Conservation (phyloP, 176 grass and related monocot genomes). For the Raddia guianensis region DNA sequence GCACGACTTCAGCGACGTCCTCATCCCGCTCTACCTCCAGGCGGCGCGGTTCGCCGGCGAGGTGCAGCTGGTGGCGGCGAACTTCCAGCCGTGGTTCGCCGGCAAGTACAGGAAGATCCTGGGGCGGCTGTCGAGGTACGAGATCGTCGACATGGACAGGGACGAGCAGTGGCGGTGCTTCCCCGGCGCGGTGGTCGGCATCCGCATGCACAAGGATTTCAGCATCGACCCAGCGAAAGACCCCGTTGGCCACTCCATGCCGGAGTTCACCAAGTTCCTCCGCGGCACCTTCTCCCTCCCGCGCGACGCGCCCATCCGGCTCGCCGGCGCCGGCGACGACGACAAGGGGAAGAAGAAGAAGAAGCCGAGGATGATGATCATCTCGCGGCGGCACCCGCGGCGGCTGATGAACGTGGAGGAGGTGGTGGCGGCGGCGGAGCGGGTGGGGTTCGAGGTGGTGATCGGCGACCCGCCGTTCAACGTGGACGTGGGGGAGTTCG, state of each 20-base stretch:
- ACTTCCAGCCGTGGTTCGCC: conserved; percentile 65
- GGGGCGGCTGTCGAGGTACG: conserved; percentile 43
- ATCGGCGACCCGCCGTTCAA: conserved; percentile 75
- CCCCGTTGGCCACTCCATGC: conserved; percentile 62
- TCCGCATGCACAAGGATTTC: conserved; percentile 80
- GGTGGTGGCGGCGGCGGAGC: conserved; percentile 51
- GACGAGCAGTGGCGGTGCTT: conserved; percentile 71
- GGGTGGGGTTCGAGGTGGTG: conserved; percentile 80
- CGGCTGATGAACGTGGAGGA: conserved; percentile 64
- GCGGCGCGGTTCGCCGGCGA: conserved; percentile 55
- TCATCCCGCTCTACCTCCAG: conserved; percentile 78
- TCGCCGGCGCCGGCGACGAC: not conserved
- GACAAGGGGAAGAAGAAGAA: not conserved
- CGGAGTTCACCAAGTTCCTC: conserved; percentile 82
- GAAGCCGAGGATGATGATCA: conserved; percentile 75
- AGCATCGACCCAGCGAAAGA: conserved; percentile 70
- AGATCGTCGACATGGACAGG: conserved; percentile 63
- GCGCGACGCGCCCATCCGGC: conserved; percentile 39
- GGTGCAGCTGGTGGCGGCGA: conserved; percentile 66
- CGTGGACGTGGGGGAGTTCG: conserved; percentile 76
- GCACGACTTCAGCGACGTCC: conserved; percentile 81
- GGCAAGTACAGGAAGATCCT: conserved; percentile 67
- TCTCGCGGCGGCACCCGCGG: conserved; percentile 74
- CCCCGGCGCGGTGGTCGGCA: conserved; percentile 59
- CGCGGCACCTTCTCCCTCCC: conserved; percentile 52